Conservation (phyloP, 2,329 filamentous ascomycete species). For the Trichoderma sp. region DNA sequence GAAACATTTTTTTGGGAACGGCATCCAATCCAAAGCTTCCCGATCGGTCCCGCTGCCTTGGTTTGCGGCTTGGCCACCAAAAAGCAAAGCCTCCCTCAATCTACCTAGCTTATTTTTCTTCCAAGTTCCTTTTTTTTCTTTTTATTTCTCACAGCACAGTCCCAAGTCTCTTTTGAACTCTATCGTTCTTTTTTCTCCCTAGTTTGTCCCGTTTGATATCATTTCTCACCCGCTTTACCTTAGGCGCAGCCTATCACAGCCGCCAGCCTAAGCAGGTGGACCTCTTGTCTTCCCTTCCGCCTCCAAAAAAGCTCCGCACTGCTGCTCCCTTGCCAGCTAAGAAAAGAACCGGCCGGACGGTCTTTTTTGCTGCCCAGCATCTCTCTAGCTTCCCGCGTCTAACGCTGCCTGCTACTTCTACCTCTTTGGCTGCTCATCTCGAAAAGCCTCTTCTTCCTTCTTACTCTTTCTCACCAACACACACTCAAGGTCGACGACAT, state of each 20-base stretch:
- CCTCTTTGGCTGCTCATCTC: neutral
- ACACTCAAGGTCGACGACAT: neutral
- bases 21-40: neutral
- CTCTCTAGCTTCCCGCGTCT: neutral
- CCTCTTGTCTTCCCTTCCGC: neutral
- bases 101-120: neutral
- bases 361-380: conserved; percentile 9
- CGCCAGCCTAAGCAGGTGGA: conserved; percentile 8
- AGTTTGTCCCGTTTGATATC: neutral
- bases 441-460: neutral
- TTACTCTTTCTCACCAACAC: neutral
- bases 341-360: conserved; percentile 3
- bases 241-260: conserved; percentile 9
- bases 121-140: neutral
- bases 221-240: neutral
- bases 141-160: neutral
- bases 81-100: neutral
- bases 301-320: conserved; percentile 17
- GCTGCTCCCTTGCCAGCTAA: conserved; percentile 7
- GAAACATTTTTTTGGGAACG: conserved; percentile 1
- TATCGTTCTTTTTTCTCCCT: neutral
- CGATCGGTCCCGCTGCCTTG: conserved; percentile 3
- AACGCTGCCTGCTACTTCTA: neutral
- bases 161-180: neutral
- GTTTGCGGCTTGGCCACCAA: neutral